Evolutionary conservation across 1,139 yeast genomes (phyloP).

Genomic region (Casaregolazyma lundiana): DNA sequence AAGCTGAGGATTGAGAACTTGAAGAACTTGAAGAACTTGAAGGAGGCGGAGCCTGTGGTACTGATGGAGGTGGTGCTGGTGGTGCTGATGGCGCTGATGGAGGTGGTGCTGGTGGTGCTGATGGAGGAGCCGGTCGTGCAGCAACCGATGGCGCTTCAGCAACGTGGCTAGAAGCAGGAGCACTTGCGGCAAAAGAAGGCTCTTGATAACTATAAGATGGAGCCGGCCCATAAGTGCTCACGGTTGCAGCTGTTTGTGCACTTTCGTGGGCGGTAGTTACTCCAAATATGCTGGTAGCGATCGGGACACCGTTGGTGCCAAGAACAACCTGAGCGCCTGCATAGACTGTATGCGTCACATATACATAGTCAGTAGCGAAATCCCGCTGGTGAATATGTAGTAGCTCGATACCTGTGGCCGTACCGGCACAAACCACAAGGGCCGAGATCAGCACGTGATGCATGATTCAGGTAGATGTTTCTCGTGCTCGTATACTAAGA

Average conservation of each 20-base stretch:
- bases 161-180: too few species aligned
- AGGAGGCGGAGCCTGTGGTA: slow-evolving; percentile 7
- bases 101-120: too few species aligned
- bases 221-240: slow-evolving; percentile 9
- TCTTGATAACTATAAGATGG: too few species aligned
- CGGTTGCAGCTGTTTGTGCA: slow-evolving; percentile 6
- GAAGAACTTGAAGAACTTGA: slow-evolving; percentile 10
- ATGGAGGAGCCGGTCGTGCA: too few species aligned
- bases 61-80: slow-evolving; percentile 16
- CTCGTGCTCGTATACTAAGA: too few species aligned
- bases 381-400: slow-evolving; percentile 25
- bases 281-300: slow-evolving; percentile 28
- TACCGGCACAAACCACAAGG: slow-evolving; percentile 10
- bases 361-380: slow-evolving; percentile 32
- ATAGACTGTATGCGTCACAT: slow-evolving; percentile 31
- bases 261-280: slow-evolving; percentile 18
- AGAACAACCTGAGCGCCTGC: slow-evolving; percentile 34
- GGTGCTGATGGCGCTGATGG: too few species aligned
- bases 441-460: slow-evolving; percentile 15
- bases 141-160: too few species aligned
- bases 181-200: slow-evolving; percentile 14
- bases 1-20: slow-evolving; percentile 17
- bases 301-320: slow-evolving; percentile 32
- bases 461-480: too few species aligned
- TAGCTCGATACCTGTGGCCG: slow-evolving; percentile 12